Conservation (phyloP, 345 rosid species). For the Hirschfeldia incana region DNA sequence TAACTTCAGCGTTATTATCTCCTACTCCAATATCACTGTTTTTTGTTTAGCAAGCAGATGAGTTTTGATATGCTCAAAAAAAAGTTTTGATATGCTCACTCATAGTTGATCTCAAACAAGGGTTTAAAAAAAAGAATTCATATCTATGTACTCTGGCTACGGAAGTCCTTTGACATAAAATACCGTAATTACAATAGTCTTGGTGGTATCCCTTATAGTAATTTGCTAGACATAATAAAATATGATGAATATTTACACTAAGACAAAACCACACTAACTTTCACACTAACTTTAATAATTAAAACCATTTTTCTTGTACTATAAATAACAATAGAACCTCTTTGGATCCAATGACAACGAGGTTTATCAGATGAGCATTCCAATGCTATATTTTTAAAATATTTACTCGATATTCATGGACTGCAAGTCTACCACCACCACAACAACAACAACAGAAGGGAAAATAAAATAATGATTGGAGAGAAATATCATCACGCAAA, state of each 20-base stretch:
- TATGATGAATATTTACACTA: not conserved
- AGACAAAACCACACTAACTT: not conserved
- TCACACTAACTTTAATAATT: not conserved
- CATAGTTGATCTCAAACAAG: not conserved
- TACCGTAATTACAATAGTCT: not conserved
- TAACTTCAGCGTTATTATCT: too few species aligned
- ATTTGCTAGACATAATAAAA: not conserved
- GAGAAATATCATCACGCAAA: slow-evolving; percentile 40
- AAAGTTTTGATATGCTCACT: not conserved
- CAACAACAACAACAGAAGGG: not conserved
- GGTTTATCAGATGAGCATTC: not conserved
- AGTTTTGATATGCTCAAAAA: not conserved
- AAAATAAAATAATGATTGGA: slow-evolving; percentile 33
- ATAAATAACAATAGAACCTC: not conserved
- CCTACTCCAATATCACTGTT: too few species aligned
- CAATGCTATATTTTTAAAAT: not conserved
- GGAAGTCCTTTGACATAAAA: not conserved
- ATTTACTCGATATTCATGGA: not conserved
- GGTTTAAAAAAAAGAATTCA: not conserved
- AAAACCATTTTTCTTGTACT: not conserved
- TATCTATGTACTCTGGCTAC: not conserved
- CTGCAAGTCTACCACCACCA: not conserved
- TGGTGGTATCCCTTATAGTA: not conserved
- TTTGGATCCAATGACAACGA: slow-evolving; percentile 28
- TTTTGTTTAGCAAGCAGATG: not conserved